Base-by-base conservation (phyloP, 345 rosid genomes). In the Jatropha curcas region DNA sequence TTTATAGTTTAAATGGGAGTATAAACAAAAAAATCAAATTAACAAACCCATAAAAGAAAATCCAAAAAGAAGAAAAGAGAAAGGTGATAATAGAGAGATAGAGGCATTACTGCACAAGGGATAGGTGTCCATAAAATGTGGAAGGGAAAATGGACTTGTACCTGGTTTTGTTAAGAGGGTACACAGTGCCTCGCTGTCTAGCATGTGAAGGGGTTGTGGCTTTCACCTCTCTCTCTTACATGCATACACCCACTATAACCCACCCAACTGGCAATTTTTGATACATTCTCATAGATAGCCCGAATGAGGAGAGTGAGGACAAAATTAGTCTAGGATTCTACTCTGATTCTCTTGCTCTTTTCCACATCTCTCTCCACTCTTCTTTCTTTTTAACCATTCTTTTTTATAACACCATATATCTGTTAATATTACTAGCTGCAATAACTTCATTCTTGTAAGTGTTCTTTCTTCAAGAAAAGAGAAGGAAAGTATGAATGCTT, bases 101-200 rank as follows among this genome's bases (percentile, higher is more conserved):
- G 48, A 3, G 33, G 16, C 27, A 53, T 55, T 70, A 57, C 65
- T 74, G 74, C 50, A 53, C 22, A 39, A 46, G 65, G 78, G 83
- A 71, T 69, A 80, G 74, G 82, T 71, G 83, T 80, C 80, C 79
- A 52, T 73, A n/a, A 71, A 66, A 30, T 56, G 75, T 16, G 76
- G 78, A 82, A 79, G 84, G 72, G 79, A 74, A 78, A 77, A 68
- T 80, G 86, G 84, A 77, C 22, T 77, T 74, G 86, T 77, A 77
- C 78, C 80, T 67, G 57, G 83, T 85, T 84, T 83, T 75, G 84
- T 76, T 51, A 83, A 79, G 82, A 74, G 80, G 71, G 82, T 76
- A 80, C 87, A 60, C 78, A 68, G 81, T 82, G 92, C 87, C 86
- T 81, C 74, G 93, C 89, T 85, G 93, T 84, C 89, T 67, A 74